These are phyloP conservation scores for Paramecium sexaurelia DNA, from an alignment of 73 alveolate species.

Conservation along the genomic window DNA sequence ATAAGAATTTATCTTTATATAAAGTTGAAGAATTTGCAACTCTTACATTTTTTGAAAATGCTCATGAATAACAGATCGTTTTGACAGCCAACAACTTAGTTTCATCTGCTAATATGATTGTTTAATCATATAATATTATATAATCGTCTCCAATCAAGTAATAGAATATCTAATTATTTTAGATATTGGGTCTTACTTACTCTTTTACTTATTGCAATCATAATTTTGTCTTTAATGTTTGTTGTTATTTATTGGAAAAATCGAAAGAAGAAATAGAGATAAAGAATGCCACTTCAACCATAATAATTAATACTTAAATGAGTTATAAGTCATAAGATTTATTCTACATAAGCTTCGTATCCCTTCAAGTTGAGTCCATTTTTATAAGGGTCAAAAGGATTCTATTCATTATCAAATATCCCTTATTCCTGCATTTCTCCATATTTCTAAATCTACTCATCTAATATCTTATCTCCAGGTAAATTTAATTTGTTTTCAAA, in stretches of 20 bases:
- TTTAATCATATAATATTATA: neutral
- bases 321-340: neutral
- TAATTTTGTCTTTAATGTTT: neutral
- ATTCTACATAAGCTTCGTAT: neutral
- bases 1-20: neutral
- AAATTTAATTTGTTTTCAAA: neutral
- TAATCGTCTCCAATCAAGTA: neutral
- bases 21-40: conserved; percentile 1
- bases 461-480: neutral
- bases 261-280: neutral
- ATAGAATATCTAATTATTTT: neutral
- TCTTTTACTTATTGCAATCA: neutral
- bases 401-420: neutral
- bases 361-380: conserved; percentile 10
- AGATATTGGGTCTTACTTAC: neutral
- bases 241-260: neutral
- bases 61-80: neutral
- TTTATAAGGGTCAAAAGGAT: conserved; percentile 22
- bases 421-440: neutral
- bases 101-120: neutral
- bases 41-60: neutral
- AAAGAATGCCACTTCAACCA: neutral
- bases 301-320: neutral
- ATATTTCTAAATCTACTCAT: neutral
- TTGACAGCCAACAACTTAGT: neutral